These are phyloP conservation scores for Diaporthe sp. DNA, from an alignment of 2,329 filamentous ascomycete genomes.

Conservation along the genomic window DNA sequence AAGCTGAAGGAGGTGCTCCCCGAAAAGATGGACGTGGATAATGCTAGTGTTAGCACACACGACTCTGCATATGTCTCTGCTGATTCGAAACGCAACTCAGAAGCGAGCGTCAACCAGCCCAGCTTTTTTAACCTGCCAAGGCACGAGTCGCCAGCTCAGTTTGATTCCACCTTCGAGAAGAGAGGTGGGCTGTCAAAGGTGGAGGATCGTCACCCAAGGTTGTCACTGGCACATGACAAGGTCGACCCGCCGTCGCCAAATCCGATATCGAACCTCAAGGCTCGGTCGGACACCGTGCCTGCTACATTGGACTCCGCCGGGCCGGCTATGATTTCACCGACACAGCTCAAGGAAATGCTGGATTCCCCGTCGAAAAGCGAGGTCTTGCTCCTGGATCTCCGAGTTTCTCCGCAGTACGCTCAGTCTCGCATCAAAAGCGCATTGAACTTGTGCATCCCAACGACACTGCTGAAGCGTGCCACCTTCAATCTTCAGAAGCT, in stretches of 20 bases:
- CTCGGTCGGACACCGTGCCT: slow-evolving; percentile 63
- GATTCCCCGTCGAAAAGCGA: slow-evolving; percentile 54
- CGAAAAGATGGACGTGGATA: slow-evolving; percentile 58
- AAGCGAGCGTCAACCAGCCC: slow-evolving; percentile 58
- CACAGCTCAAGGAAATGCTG: slow-evolving; percentile 69
- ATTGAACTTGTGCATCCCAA: slow-evolving; percentile 94
- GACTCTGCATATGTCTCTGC: slow-evolving; percentile 68
- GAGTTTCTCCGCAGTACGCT: slow-evolving; percentile 86
- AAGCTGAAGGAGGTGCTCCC: slow-evolving; percentile 42
- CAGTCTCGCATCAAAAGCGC: slow-evolving; percentile 82
- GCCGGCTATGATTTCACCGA: slow-evolving; percentile 65
- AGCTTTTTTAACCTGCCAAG: slow-evolving; percentile 56
- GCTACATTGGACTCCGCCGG: slow-evolving; percentile 58
- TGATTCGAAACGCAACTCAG: slow-evolving; percentile 66
- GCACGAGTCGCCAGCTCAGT: slow-evolving; percentile 59
- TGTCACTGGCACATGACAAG: slow-evolving; percentile 66
- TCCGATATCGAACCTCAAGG: slow-evolving; percentile 49
- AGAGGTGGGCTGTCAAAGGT: slow-evolving; percentile 54
- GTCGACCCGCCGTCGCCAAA: slow-evolving; percentile 55
- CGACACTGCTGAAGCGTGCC: slow-evolving; percentile 89
- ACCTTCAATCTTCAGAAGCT: slow-evolving; percentile 92
- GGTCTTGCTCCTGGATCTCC: slow-evolving; percentile 83
- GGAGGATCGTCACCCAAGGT: slow-evolving; percentile 65
- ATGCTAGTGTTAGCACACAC: slow-evolving; percentile 58
- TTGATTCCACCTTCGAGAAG: slow-evolving; percentile 54